These are phyloP conservation scores for Alternaria panax DNA, from an alignment of 2,329 filamentous ascomycete species.

Conservation along the genomic window DNA sequence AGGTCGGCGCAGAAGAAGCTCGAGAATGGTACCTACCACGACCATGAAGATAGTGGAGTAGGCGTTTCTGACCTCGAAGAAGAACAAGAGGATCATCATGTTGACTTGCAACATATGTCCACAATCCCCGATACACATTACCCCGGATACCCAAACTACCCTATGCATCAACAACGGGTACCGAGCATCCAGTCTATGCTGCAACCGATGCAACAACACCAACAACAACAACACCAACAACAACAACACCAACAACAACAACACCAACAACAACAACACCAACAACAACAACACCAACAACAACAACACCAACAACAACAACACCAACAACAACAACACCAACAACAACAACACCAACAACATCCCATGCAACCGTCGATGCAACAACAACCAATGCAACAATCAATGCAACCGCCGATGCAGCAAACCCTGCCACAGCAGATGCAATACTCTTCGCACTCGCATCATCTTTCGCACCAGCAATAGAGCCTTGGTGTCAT, in stretches of 20 bases:
- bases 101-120: slow-evolving; percentile 34
- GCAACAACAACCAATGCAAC: slow-evolving; percentile 15
- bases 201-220: slow-evolving; percentile 18
- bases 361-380: slow-evolving; percentile 8
- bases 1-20: slow-evolving; percentile 72
- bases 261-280: too few species aligned
- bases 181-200: slow-evolving; percentile 53
- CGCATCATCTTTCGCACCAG: slow-evolving; percentile 25
- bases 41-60: slow-evolving; percentile 74
- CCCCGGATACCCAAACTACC: slow-evolving; percentile 27
- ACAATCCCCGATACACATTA: slow-evolving; percentile 32
- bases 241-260: too few species aligned
- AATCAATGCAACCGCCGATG: slow-evolving; percentile 9
- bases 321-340: too few species aligned
- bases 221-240: too few species aligned
- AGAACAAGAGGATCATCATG: slow-evolving; percentile 47
- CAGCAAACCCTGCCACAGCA: slow-evolving; percentile 12
- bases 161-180: slow-evolving; percentile 40
- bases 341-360: background rate
- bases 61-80: slow-evolving; percentile 61
- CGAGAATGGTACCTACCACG: slow-evolving; percentile 54
- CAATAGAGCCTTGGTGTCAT: slow-evolving; percentile 18
- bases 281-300: too few species aligned
- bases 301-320: too few species aligned
- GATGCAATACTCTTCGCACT: slow-evolving; percentile 29